Evolutionary conservation across 768 basidiomycete genomes (phyloP), one percentile per base, ranked within the genome.

Genomic region (Naganishia onofrii): DNA sequence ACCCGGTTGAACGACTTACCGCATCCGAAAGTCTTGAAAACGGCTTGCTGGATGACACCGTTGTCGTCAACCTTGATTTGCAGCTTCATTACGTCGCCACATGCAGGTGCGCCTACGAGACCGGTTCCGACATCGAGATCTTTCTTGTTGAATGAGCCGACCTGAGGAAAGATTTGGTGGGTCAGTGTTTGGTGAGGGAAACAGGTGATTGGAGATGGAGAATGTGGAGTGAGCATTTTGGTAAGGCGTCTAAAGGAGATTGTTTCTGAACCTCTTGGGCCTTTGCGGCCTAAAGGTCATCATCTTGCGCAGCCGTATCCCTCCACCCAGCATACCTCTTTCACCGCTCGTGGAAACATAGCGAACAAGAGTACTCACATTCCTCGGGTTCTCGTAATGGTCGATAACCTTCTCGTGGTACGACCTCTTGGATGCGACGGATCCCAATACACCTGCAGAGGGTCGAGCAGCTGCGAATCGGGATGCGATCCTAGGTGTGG

Each of bases 1-100:
- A 21, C n/a, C n/a, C 34, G 34, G 34, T 36, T 5, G 21, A 23
- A 10, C n/a, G 17, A 58, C 57, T 58, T 58, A 58, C 96, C 96
- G 81, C 96, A 98, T 2, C 96, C 95, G 81, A 99, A 98, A 0
- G 96, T 98, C 85, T 98, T 99, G 86, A 98, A 98, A 83, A 95
- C 96, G 83, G 97, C 96, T 79, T 99, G 96, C 57, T 90, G 90
- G 78, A 99, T 99, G 82, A 97, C 57, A 13, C 77, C 79, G 70
- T 90, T 85, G 70, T 95, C 93, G 81, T 95, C 89, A 69, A 99
- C 96, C 75, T 92, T 89, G 78, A 99, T 99, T 82, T 98, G 95
- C 13, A 99, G 88, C 82, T 98, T 98, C 95, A 99, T 99, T 55
- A 97, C 95, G 64, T 96, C 93, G 76, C 93, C 93, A 79, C 93